Evolutionary conservation across 306 rosid genomes (phyloP).

Genomic region (Cucurbita argyrosperma): DNA sequence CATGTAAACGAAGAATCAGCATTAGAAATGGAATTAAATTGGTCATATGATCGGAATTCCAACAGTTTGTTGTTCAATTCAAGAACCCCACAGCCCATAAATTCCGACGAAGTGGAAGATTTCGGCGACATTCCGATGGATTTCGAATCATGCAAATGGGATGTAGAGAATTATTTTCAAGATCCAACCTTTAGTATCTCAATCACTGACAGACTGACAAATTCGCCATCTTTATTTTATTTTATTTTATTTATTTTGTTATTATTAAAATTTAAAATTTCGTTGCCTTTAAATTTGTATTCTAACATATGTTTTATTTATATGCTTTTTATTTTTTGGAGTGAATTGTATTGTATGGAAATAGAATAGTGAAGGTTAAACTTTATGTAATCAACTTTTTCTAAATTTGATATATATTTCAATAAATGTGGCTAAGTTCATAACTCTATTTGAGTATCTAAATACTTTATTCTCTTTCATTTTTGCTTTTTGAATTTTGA

Average conservation of each 20-base stretch:
- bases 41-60: not conserved
- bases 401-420: not conserved
- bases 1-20: slow-evolving; percentile 1
- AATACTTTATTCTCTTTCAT: not conserved
- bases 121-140: slow-evolving; percentile 25
- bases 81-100: not conserved
- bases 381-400: not conserved
- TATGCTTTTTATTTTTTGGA: not conserved
- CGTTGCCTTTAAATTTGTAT: not conserved
- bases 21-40: not conserved
- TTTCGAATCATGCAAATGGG: slow-evolving; percentile 64
- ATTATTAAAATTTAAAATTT: not conserved
- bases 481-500: not conserved
- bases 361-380: not conserved
- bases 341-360: not conserved
- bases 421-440: not conserved
- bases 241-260: not conserved
- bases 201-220: not conserved
- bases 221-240: not conserved
- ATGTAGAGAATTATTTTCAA: slow-evolving; percentile 45
- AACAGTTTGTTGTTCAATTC: not conserved
- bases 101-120: slow-evolving; percentile 10
- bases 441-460: not conserved
- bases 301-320: not conserved
- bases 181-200: slow-evolving; percentile 10